phyloP scores from a whole-genome alignment of 2,329 filamentous ascomycete genomes.

The Helotiales sp. region DNA sequence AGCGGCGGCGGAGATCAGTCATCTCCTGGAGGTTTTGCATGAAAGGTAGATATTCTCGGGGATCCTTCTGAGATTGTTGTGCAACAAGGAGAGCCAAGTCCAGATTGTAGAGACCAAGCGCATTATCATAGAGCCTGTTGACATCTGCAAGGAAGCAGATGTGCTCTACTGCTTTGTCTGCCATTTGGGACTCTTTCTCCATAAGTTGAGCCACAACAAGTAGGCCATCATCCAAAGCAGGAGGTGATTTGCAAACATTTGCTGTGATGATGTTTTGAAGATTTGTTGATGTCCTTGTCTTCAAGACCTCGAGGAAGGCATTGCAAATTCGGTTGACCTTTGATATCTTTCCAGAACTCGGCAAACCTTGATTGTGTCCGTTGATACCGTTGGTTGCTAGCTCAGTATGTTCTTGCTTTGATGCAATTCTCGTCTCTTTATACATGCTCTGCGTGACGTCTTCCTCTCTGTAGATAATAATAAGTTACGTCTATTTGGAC shows the following conservation, averaged over 20 bases:
- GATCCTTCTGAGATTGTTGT: constrained; percentile 94
- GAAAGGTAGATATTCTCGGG: constrained; percentile 92
- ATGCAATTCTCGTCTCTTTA: constrained; percentile 69
- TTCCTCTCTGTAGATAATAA: constrained; percentile 61
- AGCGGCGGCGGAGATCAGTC: constrained; percentile 68
- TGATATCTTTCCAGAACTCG: constrained; percentile 30
- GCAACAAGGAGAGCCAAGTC: constrained; percentile 88
- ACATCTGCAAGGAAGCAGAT: constrained; percentile 97
- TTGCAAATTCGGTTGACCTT: constrained; percentile 92
- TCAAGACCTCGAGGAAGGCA: constrained; percentile 71
- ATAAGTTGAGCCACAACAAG: constrained; percentile 74
- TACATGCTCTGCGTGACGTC: constrained; percentile 95
- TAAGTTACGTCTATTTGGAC: constrained; percentile 2
- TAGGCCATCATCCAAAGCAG: constrained; percentile 84
- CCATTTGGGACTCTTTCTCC: constrained; percentile 65
- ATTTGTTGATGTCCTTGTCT: constrained; percentile 60
- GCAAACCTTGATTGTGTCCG: constrained; percentile 14
- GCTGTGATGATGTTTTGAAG: constrained; percentile 93
- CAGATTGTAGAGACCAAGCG: constrained; percentile 87
- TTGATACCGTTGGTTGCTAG: constrained; percentile 24
- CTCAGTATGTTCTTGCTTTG: constrained; percentile 32
- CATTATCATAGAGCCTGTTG: constrained; percentile 86
- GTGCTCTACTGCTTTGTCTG: constrained; percentile 89
- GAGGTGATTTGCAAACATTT: constrained; percentile 89
- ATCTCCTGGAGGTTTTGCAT: constrained; percentile 83